Evolutionary conservation across 2,329 filamentous ascomycete genomes (phyloP).

Genomic region (Colletotrichum nymphaeae): DNA sequence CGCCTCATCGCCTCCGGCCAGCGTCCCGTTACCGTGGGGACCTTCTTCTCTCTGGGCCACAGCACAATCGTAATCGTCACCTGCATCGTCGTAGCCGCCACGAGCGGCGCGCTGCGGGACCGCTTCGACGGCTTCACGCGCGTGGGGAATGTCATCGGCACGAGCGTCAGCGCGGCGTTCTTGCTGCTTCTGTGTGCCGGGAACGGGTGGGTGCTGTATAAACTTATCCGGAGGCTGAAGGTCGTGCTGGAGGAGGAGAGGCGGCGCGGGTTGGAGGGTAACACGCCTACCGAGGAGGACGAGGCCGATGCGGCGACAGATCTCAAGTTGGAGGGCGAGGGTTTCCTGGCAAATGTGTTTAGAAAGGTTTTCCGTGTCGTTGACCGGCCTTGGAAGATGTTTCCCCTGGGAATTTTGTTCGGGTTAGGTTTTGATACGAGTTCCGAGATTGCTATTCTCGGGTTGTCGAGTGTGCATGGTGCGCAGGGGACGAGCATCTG

Average conservation of each 20-base stretch:
- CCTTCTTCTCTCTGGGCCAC: conserved; percentile 93
- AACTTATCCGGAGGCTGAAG: conserved; percentile 76
- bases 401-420: conserved; percentile 87
- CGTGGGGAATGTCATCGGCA: conserved; percentile 90
- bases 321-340: conserved; percentile 80
- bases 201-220: conserved; percentile 87
- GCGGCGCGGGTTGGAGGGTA: conserved; percentile 39
- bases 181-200: conserved; percentile 84
- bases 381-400: conserved; percentile 93
- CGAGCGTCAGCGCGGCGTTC: conserved; percentile 85
- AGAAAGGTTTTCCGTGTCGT: conserved; percentile 81
- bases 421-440: conserved; percentile 96
- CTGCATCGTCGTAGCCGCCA: conserved; percentile 91
- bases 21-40: conserved; percentile 89
- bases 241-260: conserved; percentile 63
- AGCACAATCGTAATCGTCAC: conserved; percentile 93
- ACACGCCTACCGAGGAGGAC: conserved; percentile 40
- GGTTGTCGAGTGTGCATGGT: conserved; percentile 89
- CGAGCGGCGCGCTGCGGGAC: conserved; percentile 82
- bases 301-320: conserved; percentile 53
- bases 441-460: conserved; percentile 91
- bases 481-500: conserved; percentile 89
- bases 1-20: conserved; percentile 88
- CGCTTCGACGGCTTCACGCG: conserved; percentile 84
- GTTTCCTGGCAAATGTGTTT: conserved; percentile 78